Percentiles rank a stretch among this genome's conserved stretches.
Evolutionary conservation across 2,329 filamentous ascomycete species (phyloP).

Genomic region (Exophiala sp.): DNA sequence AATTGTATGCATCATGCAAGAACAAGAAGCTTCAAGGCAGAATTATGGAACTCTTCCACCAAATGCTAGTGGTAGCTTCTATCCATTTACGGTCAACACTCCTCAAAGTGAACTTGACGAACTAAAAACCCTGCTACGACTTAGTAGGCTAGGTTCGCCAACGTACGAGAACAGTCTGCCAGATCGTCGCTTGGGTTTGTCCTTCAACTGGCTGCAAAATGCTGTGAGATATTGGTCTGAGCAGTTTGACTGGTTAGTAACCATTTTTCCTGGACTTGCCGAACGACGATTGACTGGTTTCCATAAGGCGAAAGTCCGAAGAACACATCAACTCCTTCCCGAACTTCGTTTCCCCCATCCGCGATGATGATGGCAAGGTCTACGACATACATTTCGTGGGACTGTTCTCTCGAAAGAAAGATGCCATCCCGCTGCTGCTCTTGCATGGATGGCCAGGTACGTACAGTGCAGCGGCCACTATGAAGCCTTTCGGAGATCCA

Average conservation of each 20-base stretch:
- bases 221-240: not conserved
- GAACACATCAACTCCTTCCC: constrained; percentile 50
- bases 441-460: constrained; percentile 44
- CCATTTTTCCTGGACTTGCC: not conserved
- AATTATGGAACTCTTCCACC: not conserved
- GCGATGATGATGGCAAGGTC: constrained; percentile 34
- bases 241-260: not conserved
- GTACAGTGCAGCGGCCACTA: too few relatives aligned
- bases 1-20: too few relatives aligned
- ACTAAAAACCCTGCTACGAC: not conserved
- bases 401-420: constrained; percentile 50
- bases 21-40: not conserved
- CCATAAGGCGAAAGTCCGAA: constrained; percentile 23
- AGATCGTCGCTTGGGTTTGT: not conserved
- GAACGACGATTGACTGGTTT: too few relatives aligned
- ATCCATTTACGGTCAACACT: not conserved
- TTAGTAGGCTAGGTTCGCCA: not conserved
- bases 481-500: too few relatives aligned
- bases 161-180: not conserved
- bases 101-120: not conserved
- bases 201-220: not conserved
- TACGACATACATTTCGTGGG: constrained; percentile 53
- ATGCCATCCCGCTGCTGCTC: constrained; percentile 51
- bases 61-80: not conserved
- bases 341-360: constrained; percentile 46